Evolutionary conservation across 2,329 filamentous ascomycete genomes (phyloP), one percentile per base, ranked within the genome.

Genomic region (Aureobasidium sp.): DNA sequence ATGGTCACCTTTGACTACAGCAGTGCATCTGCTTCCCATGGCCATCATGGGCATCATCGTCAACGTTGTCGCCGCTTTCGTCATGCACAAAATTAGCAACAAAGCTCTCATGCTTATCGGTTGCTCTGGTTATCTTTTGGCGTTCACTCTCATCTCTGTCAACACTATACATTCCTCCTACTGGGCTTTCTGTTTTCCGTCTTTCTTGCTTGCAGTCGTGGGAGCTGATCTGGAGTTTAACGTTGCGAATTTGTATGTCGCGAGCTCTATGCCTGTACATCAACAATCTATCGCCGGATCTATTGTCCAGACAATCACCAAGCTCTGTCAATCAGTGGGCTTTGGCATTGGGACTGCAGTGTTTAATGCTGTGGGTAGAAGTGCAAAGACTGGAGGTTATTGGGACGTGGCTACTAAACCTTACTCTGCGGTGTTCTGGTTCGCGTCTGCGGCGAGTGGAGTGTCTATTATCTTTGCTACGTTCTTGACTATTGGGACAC

Each of bases 151-250:
- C 6, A 76, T 85, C 39, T 80, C 82, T 0, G 78, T 87, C 53
- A 83, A 86, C 67, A 73, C 76, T 42, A 69, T 78, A 1, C 76
- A 81, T 11, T 79, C 79, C 61, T 79, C 76, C 19, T 89, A 89
- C 70, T 89, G 86, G 86, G 80, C 80, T 0, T 84, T 86, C 63
- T 78, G 82, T 6, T 89, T 89, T 68, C 84, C 85, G 0, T 79
- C 80, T 0, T 72, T 88, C 42, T 72, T 85, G 17, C 71, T 89
- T 29, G 80, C 81, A 24, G 85, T 88, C 1, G 75, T 87, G 4
- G 86, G 86, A 1, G 85, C 85, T 0, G 87, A 89, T 68, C 81
- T 89, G 37, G 82, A 88, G 62, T 89, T 88, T 71, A 87, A 88
- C 63, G 85, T 89, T 24, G 81, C 83, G 3, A 89, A 89, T 79